Evolutionary conservation across 352 stramenopile genomes (phyloP).

Genomic region (Phytophthora hibernalis): DNA sequence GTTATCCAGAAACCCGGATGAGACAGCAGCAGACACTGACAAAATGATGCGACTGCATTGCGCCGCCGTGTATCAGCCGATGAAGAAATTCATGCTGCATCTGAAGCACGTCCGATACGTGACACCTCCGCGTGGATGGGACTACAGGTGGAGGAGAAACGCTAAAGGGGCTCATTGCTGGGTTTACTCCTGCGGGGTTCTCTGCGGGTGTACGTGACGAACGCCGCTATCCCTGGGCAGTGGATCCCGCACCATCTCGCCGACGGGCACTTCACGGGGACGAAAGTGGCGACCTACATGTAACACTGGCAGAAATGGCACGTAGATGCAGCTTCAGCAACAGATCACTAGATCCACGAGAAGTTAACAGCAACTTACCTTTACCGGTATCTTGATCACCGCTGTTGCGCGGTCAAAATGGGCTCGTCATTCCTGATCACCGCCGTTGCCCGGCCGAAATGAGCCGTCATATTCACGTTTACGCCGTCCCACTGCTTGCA

Average conservation of each 20-base stretch:
- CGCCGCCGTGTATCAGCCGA: neutral
- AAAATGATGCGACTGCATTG: neutral
- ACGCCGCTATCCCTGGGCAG: conserved; percentile 8
- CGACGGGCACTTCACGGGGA: neutral
- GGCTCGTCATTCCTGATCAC: too few relatives aligned
- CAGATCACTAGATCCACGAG: too few relatives aligned
- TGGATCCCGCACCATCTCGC: neutral
- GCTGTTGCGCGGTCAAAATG: too few relatives aligned
- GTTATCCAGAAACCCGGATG: neutral
- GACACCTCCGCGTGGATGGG: conserved; percentile 4
- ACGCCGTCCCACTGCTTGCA: neutral
- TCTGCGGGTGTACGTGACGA: conserved; percentile 16
- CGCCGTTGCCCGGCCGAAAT: too few relatives aligned
- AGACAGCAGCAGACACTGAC: neutral
- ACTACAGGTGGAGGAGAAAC: neutral
- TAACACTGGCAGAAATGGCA: too few relatives aligned
- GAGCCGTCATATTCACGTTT: too few relatives aligned
- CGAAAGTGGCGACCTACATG: neutral
- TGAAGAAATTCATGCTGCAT: conserved; percentile 6
- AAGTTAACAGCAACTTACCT: too few relatives aligned
- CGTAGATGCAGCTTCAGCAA: too few relatives aligned
- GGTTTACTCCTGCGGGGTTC: conserved; percentile 7
- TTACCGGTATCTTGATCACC: too few relatives aligned
- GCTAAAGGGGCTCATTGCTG: conserved; percentile 9
- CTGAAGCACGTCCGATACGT: conserved; percentile 18